These are phyloP conservation scores for Fomitopsis schrenkii DNA, from an alignment of 1,284 basidiomycete species.

Conservation along the genomic window DNA sequence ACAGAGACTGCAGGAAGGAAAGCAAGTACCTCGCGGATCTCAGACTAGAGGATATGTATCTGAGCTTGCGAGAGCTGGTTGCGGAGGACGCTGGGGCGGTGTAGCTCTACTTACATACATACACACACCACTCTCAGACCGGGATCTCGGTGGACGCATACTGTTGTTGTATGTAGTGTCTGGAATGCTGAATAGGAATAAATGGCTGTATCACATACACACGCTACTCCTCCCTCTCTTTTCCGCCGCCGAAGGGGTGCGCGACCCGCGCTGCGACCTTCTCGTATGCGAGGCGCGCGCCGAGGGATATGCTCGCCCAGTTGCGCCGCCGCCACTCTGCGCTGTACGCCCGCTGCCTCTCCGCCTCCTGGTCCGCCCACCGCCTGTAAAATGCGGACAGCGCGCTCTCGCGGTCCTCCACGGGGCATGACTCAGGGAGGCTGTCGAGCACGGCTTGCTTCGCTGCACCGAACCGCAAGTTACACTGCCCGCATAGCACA, in stretches of 20 bases:
- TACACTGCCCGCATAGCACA: conserved; percentile 45
- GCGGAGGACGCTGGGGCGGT: conserved; percentile 32
- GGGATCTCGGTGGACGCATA: not conserved
- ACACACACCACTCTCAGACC: not conserved
- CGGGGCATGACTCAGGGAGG: conserved; percentile 45
- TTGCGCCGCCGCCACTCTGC: conserved; percentile 61
- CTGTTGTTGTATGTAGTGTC: not conserved
- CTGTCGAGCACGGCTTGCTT: conserved; percentile 54
- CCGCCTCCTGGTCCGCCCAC: conserved; percentile 67
- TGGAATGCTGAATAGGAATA: not conserved
- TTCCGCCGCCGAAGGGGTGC: conserved; percentile 13
- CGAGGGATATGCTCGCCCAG: conserved; percentile 47
- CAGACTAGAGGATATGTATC: conserved; percentile 54
- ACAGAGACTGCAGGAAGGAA: conserved; percentile 57
- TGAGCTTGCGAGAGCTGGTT: conserved; percentile 57
- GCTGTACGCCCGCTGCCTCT: conserved; percentile 53
- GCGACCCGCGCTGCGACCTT: conserved; percentile 28
- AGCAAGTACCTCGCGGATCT: conserved; percentile 50
- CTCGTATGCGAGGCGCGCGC: conserved; percentile 46
- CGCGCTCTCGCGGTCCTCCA: conserved; percentile 56
- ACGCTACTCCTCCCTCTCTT: not conserved
- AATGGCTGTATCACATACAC: conserved; percentile 12
- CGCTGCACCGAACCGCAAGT: conserved; percentile 65
- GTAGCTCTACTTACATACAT: conserved; percentile 11
- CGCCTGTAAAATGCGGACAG: conserved; percentile 66